Evolutionary conservation across 2,329 filamentous ascomycete species (phyloP).

Genomic region (Aspergillus nomiae): DNA sequence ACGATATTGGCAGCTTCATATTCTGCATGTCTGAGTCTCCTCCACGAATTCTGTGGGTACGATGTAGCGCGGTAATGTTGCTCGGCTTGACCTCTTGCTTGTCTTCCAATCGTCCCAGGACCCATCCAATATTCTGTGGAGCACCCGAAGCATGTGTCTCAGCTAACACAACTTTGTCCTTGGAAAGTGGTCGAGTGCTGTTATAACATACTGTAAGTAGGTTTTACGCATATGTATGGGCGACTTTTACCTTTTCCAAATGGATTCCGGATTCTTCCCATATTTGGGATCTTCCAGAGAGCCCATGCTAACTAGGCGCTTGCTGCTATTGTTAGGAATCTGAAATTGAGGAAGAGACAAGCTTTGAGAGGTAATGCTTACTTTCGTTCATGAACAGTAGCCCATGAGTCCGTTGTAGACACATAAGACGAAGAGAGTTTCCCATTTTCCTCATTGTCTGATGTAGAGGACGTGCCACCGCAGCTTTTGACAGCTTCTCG

Average conservation of each 20-base stretch:
- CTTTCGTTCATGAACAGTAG: constrained; percentile 23
- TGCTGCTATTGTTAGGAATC: constrained; percentile 15
- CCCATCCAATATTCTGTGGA: not conserved
- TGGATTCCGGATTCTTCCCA: not conserved
- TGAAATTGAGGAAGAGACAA: not conserved
- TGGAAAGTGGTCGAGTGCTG: not conserved
- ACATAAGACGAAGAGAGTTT: constrained; percentile 18
- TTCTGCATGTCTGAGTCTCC: constrained; percentile 1
- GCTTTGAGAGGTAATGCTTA: constrained; percentile 14
- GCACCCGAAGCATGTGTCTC: not conserved
- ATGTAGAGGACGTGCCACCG: constrained; percentile 2
- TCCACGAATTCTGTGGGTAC: not conserved
- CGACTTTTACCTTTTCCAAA: constrained; percentile 8
- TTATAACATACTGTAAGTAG: not conserved
- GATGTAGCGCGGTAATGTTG: not conserved
- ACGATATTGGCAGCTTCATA: constrained; percentile 15
- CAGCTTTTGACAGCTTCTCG: constrained; percentile 4
- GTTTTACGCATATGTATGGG: not conserved
- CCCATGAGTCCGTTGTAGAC: constrained; percentile 27
- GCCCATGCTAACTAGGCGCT: constrained; percentile 11
- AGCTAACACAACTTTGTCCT: not conserved
- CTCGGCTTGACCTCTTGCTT: not conserved
- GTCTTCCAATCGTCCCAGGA: not conserved
- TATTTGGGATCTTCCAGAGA: not conserved
- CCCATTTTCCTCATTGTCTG: constrained; percentile 15